Conservation (phyloP, 805 yeast genomes). For the Hermanozyma aechmeae region DNA sequence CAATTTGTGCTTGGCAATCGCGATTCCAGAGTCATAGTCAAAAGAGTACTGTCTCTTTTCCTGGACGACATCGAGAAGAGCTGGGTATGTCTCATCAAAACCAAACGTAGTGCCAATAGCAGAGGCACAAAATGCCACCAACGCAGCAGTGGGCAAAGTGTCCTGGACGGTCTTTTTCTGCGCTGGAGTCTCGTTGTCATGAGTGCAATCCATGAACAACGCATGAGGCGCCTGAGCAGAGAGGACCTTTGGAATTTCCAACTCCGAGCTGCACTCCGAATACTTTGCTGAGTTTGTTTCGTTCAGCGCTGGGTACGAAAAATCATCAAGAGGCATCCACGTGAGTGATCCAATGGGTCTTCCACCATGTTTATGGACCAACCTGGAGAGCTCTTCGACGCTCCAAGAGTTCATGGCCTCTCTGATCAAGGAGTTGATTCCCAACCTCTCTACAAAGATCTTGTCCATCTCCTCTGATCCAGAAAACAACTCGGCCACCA, state of each 20-base stretch:
- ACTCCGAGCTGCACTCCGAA: constrained; percentile 42
- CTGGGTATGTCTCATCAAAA: constrained; percentile 86
- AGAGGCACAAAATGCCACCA: constrained; percentile 86
- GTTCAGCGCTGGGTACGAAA: constrained; percentile 53
- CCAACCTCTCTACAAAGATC: constrained; percentile 82
- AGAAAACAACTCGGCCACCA: constrained; percentile 88
- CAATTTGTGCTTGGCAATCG: constrained; percentile 54
- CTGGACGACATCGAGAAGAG: constrained; percentile 66
- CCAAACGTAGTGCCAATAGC: constrained; percentile 95
- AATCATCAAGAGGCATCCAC: constrained; percentile 68
- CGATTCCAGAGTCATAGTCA: constrained; percentile 52
- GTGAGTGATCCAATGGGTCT: constrained; percentile 88
- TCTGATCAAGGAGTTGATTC: constrained; percentile 79
- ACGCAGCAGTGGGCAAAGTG: constrained; percentile 89
- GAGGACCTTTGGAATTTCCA: constrained; percentile 59
- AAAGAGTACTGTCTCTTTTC: constrained; percentile 59
- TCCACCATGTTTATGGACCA: constrained; percentile 91
- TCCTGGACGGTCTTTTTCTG: constrained; percentile 92
- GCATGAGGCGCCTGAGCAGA: constrained; percentile 81
- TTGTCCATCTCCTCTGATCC: constrained; percentile 91
- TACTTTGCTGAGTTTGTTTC: constrained; percentile 20
- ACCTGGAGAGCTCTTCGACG: constrained; percentile 73
- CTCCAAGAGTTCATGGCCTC: constrained; percentile 98
- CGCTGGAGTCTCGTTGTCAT: constrained; percentile 84
- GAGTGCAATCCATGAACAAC: constrained; percentile 94